These are phyloP conservation scores for Laguncularia racemosa DNA, from an alignment of 345 rosid species.

Conservation along the genomic window DNA sequence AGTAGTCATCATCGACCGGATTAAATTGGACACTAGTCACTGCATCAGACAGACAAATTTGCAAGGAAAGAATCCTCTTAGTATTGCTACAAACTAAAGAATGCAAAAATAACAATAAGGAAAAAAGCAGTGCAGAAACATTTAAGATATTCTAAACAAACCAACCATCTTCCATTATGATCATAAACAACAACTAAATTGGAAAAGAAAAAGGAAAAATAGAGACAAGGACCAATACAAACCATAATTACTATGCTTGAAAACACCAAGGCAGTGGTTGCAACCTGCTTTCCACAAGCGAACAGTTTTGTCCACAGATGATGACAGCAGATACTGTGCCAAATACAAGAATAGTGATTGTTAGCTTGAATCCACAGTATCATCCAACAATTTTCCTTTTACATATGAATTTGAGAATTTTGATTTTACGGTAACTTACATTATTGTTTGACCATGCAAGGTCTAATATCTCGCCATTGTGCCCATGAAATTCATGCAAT, in stretches of 20 bases:
- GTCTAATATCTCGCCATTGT: constrained; percentile 57
- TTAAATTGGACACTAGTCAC: constrained; percentile 83
- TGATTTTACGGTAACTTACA: constrained; percentile 32
- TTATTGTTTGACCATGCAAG: constrained; percentile 74
- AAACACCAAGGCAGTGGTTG: constrained; percentile 50
- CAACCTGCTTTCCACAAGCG: constrained; percentile 70
- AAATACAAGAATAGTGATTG: constrained; percentile 9
- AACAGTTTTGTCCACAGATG: constrained; percentile 70
- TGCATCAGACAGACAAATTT: constrained; percentile 22
- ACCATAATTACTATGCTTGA: constrained; percentile 79
- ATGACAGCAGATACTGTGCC: constrained; percentile 70
- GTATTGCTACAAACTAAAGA: background rate
- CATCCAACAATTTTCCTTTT: background rate
- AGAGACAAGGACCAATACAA: constrained; percentile 3
- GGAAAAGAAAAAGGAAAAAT: constrained; percentile 4
- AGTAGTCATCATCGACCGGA: constrained; percentile 63
- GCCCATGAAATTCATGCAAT: constrained; percentile 61
- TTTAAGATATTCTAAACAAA: too few relatives aligned
- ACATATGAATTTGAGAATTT: background rate
- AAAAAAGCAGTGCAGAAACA: too few relatives aligned
- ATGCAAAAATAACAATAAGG: too few relatives aligned
- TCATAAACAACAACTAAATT: background rate
- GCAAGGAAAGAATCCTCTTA: background rate
- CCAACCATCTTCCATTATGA: too few relatives aligned
- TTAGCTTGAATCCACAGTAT: background rate